A percentile compares a stretch with the other conserved stretches of the same genome.
Evolutionary conservation across 2,329 filamentous ascomycete genomes (phyloP).

Genomic region (Samsoniella hepiali): DNA sequence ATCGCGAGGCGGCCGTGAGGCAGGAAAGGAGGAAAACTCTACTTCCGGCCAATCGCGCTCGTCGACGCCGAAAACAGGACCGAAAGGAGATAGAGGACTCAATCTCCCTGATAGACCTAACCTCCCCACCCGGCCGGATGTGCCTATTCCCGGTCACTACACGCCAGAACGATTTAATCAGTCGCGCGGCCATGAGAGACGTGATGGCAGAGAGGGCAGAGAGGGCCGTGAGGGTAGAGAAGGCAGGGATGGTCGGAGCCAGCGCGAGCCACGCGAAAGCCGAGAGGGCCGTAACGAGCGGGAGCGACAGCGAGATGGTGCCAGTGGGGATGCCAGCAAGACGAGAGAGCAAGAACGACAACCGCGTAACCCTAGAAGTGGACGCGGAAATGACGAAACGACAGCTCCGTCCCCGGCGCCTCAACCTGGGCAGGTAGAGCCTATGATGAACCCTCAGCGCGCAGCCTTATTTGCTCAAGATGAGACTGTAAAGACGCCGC

Average conservation of each 20-base stretch:
- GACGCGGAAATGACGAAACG: constrained; percentile 28
- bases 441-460: constrained; percentile 54
- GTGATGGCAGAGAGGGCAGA: constrained; percentile 34
- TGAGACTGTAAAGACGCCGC: constrained; percentile 25
- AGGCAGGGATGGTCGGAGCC: constrained; percentile 29
- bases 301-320: constrained; percentile 11
- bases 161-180: constrained; percentile 45
- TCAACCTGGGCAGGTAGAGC: constrained; percentile 35
- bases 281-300: constrained; percentile 31
- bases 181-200: constrained; percentile 38
- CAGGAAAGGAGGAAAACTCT: constrained; percentile 26
- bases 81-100: constrained; percentile 29
- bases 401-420: constrained; percentile 29
- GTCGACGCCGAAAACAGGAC: constrained; percentile 26
- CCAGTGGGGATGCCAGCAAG: constrained; percentile 16
- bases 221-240: constrained; percentile 29
- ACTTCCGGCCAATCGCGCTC: constrained; percentile 25
- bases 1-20: constrained; percentile 27
- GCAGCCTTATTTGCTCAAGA: constrained; percentile 47
- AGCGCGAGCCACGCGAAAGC: constrained; percentile 35
- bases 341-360: constrained; percentile 31
- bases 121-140: constrained; percentile 58
- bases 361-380: constrained; percentile 29
- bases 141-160: constrained; percentile 50
- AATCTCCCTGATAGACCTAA: constrained; percentile 38